phyloP scores from a whole-genome alignment of 2,329 filamentous ascomycete species.

The Ophiostoma ulmi region DNA sequence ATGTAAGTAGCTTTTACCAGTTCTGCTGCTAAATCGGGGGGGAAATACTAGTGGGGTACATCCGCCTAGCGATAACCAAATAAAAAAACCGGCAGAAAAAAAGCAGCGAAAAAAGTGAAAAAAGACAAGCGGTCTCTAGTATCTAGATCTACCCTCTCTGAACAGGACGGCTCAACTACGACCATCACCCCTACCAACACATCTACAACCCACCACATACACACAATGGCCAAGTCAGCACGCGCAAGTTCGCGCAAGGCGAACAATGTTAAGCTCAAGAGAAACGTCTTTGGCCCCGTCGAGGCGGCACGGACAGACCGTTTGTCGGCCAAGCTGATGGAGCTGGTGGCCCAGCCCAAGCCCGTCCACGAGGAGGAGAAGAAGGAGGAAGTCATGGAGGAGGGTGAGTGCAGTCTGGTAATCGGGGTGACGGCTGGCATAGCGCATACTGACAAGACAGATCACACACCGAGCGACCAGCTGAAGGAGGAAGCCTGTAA shows the following conservation, averaged over 20 bases:
- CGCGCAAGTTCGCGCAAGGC: constrained; percentile 73
- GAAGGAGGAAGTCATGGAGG: constrained; percentile 38
- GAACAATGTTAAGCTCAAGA: constrained; percentile 76
- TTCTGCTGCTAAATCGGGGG: background rate
- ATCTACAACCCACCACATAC: background rate
- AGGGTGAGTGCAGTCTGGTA: constrained; percentile 42
- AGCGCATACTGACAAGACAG: background rate
- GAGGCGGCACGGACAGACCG: constrained; percentile 75
- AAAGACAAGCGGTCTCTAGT: constrained; percentile 15
- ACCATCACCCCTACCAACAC: background rate
- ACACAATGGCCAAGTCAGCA: constrained; percentile 76
- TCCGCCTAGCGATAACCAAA: constrained; percentile 4
- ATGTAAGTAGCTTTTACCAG: background rate
- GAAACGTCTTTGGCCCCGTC: constrained; percentile 76
- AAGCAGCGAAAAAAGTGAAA: constrained; percentile 16
- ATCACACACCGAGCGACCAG: constrained; percentile 24
- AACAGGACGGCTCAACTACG: background rate
- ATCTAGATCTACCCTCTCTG: background rate
- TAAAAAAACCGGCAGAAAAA: constrained; percentile 25
- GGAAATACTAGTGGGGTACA: background rate
- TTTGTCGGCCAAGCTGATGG: constrained; percentile 78
- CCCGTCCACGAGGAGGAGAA: constrained; percentile 17
- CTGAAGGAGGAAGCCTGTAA: constrained; percentile 25
- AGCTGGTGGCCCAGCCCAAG: constrained; percentile 68
- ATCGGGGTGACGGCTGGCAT: constrained; percentile 12